Base-by-base conservation (phyloP, 371 early-diverging fungal genomes). In the Mucor saturninus region DNA sequence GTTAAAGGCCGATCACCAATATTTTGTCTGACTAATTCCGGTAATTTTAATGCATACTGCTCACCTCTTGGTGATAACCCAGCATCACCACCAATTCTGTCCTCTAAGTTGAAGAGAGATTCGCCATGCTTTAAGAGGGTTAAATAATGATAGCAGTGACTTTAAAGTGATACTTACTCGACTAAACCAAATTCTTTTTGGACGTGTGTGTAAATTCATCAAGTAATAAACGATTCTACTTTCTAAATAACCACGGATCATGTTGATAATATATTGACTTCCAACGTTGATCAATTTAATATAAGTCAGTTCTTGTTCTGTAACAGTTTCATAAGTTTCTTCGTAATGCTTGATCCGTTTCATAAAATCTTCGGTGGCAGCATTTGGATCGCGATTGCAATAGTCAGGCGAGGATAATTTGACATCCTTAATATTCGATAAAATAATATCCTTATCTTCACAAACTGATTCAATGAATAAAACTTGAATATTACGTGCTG, bases 151-250 rank as follows among this genome's bases (percentile, higher is more conserved):
- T 8, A 14, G 43, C 2, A 43, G 5, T n/a, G n/a, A 43, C 46
- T 14, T 26, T 32, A 53, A 8, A 15, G 2, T 32, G 14, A 10
- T 10, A 26, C 63, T 61, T 69, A 69, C 70, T 62, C 91, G 76
- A 65, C 90, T 91, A 62, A 99, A 92, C 80, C 95, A 95, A 58
- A 99, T 95, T 59, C 88, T 84, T 39, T 95, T 76, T n/a, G 97
- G 95, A 3, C 91, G 87, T 51, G 95, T 95, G 72, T 99, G 97
- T 37, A 99, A 84, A 75, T 99, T 99, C 97, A 98, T 98, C 56
- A 98, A 78, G 67, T 94, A 98, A 74, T 93, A 98, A 26, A 96
- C 95, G 64, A 99, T 93, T 46, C 97, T 84, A 46, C 92, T 91
- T 76, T 97, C 95, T 30, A 97, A 83, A 76, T 96, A 98, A 54